phyloP scores from a whole-genome alignment of 1,139 yeast genomes.

The Suhomyces atakaporum region DNA sequence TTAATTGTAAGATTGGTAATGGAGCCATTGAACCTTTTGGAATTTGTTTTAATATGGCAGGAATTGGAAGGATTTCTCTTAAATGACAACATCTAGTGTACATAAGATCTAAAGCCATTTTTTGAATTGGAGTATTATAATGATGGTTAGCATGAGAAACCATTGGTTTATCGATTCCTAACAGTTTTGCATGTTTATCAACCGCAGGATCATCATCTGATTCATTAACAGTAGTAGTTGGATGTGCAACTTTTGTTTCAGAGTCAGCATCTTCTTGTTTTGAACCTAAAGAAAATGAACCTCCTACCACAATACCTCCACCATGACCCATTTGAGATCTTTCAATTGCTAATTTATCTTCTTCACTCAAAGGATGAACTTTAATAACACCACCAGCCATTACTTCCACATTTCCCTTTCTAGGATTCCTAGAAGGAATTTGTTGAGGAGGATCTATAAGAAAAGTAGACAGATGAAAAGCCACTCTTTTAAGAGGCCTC shows the following conservation, averaged over 20 bases:
- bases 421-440: constrained; percentile 64
- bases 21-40: constrained; percentile 73
- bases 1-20: constrained; percentile 59
- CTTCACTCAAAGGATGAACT: constrained; percentile 63
- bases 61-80: constrained; percentile 72
- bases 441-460: constrained; percentile 75
- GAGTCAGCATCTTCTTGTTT: constrained; percentile 15
- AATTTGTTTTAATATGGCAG: constrained; percentile 73
- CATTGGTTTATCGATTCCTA: constrained; percentile 54
- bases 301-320: constrained; percentile 81
- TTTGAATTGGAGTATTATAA: constrained; percentile 41
- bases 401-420: constrained; percentile 71
- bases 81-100: constrained; percentile 78
- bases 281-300: constrained; percentile 62
- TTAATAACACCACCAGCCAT: constrained; percentile 59
- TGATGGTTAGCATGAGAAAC: constrained; percentile 26
- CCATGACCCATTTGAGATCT: constrained; percentile 55
- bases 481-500: constrained; percentile 62
- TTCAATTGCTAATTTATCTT: constrained; percentile 47
- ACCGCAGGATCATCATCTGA: constrained; percentile 45
- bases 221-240: constrained; percentile 6
- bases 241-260: constrained; percentile 22
- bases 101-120: constrained; percentile 60
- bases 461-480: constrained; percentile 72
- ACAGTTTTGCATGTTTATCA: constrained; percentile 41